Conservation (phyloP, 768 basidiomycete species). For the Boletus eberwhitei region DNA sequence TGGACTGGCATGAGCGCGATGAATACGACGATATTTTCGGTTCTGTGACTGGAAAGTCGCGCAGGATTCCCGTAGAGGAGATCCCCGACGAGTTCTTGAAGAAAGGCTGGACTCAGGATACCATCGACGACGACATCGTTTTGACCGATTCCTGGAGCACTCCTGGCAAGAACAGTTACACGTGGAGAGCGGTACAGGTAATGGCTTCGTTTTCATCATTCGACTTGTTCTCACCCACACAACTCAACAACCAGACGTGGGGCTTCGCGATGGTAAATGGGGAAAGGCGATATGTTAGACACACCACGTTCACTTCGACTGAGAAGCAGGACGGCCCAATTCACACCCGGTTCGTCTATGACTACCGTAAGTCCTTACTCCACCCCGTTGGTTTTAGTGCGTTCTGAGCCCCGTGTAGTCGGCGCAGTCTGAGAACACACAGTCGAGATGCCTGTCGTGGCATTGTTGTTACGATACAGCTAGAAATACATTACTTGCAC, state of each 20-base stretch:
- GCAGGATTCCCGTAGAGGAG: constrained; percentile 47
- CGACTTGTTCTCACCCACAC: background rate
- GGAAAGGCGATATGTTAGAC: constrained; percentile 58
- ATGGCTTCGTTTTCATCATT: constrained; percentile 2
- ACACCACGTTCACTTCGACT: constrained; percentile 62
- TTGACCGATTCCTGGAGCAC: constrained; percentile 50
- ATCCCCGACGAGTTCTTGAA: constrained; percentile 42
- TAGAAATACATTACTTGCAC: background rate
- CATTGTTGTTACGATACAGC: background rate
- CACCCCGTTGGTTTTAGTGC: background rate
- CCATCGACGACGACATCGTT: constrained; percentile 34
- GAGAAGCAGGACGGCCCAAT: constrained; percentile 48
- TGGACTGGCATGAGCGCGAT: constrained; percentile 53
- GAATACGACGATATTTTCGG: constrained; percentile 65
- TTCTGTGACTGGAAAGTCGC: constrained; percentile 48
- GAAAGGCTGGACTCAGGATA: constrained; percentile 42
- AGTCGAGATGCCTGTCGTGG: background rate
- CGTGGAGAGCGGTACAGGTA: constrained; percentile 68
- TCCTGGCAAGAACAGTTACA: constrained; percentile 53
- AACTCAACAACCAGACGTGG: constrained; percentile 42
- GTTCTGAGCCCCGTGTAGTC: constrained; percentile 19
- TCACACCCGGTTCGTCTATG: constrained; percentile 56
- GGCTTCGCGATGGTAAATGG: constrained; percentile 59
- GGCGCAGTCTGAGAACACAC: constrained; percentile 10
- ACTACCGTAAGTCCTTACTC: constrained; percentile 52